A percentile compares a stretch with the other conserved stretches of the same genome.
Evolutionary conservation across 805 yeast species (phyloP).

Genomic region (Lipomyces yamadae): DNA sequence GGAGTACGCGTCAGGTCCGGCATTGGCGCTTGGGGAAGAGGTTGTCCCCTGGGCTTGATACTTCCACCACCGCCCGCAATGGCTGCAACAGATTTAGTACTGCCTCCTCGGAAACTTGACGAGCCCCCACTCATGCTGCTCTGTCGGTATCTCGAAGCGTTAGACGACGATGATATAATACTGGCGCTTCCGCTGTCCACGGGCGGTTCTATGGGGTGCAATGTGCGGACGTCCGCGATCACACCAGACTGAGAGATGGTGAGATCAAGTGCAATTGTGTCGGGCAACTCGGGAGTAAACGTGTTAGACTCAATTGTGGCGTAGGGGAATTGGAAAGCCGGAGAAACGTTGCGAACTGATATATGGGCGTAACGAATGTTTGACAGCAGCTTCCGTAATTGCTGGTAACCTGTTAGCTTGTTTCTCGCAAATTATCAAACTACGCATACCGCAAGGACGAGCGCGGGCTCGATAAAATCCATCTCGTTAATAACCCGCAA

Average conservation of each 20-base stretch:
- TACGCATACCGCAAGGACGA: conserved; percentile 30
- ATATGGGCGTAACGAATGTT: conserved; percentile 35
- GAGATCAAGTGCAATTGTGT: conserved; percentile 26
- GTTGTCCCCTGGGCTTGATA: conserved; percentile 6
- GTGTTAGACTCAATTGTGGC: conserved; percentile 23
- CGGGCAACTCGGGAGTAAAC: conserved; percentile 28
- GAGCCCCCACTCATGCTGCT: conserved; percentile 10
- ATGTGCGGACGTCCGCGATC: conserved; percentile 36
- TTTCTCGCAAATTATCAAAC: neutral
- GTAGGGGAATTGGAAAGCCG: conserved; percentile 36
- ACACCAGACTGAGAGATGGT: conserved; percentile 35
- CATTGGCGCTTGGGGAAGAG: neutral
- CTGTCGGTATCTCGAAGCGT: conserved; percentile 11
- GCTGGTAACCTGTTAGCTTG: conserved; percentile 10
- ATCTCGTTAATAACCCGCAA: conserved; percentile 27
- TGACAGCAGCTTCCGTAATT: conserved; percentile 31
- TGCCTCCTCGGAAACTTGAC: conserved; percentile 10
- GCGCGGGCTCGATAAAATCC: conserved; percentile 37
- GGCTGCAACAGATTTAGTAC: conserved; percentile 10
- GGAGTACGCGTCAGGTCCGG: conserved; percentile 25
- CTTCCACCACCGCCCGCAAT: conserved; percentile 7
- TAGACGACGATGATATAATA: conserved; percentile 17
- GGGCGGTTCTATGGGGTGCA: conserved; percentile 25
- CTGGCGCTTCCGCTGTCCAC: conserved; percentile 10
- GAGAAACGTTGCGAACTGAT: conserved; percentile 32